A percentile compares a stretch with the other conserved stretches of the same genome.
Conservation (phyloP, 129 eudicot species). For the Logfia minima region DNA sequence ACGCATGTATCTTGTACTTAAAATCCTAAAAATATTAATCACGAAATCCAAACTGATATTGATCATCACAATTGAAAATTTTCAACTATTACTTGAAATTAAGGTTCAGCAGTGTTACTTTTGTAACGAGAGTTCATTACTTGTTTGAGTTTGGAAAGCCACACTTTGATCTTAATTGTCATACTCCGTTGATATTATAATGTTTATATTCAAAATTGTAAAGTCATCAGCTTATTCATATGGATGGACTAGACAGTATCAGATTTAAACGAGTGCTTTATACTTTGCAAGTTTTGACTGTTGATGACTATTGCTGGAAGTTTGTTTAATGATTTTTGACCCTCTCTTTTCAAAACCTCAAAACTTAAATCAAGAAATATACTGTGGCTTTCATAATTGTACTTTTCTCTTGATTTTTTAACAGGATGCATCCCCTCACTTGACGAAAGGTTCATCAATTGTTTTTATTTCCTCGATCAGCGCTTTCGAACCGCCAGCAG, state of each 20-base stretch:
- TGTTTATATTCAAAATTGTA: not conserved
- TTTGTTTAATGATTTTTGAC: slow-evolving; percentile 2
- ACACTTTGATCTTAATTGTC: too few relatives aligned
- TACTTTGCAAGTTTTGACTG: not conserved
- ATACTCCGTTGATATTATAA: too few relatives aligned
- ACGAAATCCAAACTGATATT: too few relatives aligned
- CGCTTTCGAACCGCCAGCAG: slow-evolving; percentile 50
- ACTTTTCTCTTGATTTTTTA: not conserved
- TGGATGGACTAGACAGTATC: not conserved
- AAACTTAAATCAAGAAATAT: not conserved
- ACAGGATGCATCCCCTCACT: slow-evolving; percentile 84
- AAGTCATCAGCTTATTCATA: not conserved
- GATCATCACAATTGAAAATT: too few relatives aligned
- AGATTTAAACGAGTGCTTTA: not conserved
- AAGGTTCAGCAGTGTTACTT: too few relatives aligned
- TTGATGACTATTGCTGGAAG: not conserved
- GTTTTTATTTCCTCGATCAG: slow-evolving; percentile 64
- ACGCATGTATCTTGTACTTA: too few relatives aligned
- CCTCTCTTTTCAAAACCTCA: not conserved
- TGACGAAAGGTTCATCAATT: slow-evolving; percentile 64
- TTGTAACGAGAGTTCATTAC: too few relatives aligned
- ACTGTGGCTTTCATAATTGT: not conserved
- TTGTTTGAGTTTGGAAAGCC: not conserved
- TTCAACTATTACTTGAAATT: too few relatives aligned
- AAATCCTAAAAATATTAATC: too few relatives aligned